Conservation (phyloP, 441 rosid genomes). For the Brassica hybrid region DNA sequence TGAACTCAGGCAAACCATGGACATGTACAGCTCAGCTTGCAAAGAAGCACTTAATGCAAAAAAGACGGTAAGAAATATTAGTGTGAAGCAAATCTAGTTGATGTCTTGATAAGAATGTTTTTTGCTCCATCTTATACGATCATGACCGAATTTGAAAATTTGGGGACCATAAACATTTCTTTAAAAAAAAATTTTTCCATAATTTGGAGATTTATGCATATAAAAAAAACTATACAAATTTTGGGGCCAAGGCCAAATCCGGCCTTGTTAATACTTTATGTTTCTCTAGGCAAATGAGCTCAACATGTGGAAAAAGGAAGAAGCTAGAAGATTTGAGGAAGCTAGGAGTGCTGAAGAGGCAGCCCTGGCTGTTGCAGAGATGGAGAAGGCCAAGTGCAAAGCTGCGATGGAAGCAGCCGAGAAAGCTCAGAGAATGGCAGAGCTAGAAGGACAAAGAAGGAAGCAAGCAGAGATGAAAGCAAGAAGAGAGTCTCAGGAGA, state of each 20-base stretch:
- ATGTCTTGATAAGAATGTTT: background rate
- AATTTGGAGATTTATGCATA: too few species aligned
- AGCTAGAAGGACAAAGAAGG: constrained; percentile 68
- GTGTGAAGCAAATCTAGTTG: too few species aligned
- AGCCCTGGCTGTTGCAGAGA: constrained; percentile 69
- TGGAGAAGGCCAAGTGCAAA: constrained; percentile 80
- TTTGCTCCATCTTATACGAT: too few species aligned
- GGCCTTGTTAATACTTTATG: background rate
- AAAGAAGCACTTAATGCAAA: constrained; percentile 94
- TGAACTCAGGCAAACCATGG: constrained; percentile 91
- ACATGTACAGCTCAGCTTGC: constrained; percentile 84
- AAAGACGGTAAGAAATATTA: too few species aligned
- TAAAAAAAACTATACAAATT: too few species aligned
- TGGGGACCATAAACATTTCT: background rate
- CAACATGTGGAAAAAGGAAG: constrained; percentile 62
- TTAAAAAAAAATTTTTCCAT: too few species aligned
- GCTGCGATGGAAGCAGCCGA: constrained; percentile 79
- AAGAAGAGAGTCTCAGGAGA: constrained; percentile 60
- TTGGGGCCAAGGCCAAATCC: background rate
- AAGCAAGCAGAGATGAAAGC: constrained; percentile 71
- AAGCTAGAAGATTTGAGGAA: constrained; percentile 63
- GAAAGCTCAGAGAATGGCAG: constrained; percentile 66
- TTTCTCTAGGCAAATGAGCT: constrained; percentile 64
- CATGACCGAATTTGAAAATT: too few species aligned
- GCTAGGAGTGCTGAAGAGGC: constrained; percentile 69